Evolutionary conservation across 371 early-diverging fungal species (phyloP), one percentile per base, ranked within the genome.

Genomic region (Aphelidium insulamus): DNA sequence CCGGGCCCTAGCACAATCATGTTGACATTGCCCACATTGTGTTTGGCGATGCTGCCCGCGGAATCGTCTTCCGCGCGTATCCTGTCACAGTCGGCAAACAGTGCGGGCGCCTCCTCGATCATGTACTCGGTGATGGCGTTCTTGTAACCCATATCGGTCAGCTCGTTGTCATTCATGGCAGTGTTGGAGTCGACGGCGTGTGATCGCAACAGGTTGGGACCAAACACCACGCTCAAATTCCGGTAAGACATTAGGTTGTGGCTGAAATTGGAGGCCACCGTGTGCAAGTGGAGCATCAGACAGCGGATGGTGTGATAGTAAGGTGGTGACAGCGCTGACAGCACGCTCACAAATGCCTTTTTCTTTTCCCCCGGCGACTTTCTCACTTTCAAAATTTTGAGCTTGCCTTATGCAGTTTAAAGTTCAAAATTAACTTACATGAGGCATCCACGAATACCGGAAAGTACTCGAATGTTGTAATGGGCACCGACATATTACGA

Each of bases 171-270:
- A 23, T 25, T 32, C 24, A 39, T 59, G 10, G 52, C 54, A 37
- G 70, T 61, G n/a, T n/a, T 37, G 6, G 8, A 15, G 15, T 16
- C 3, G 1, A 14, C 5, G 9, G 39, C n/a, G 12, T 23, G 33
- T n/a, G n/a, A n/a, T 2, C 75, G 64, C 50, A 90, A 54, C n/a
- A 90, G 49, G 5, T 80, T 84, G 0, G 88, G 91, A 0, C 86
- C 91, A 66, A 90, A 85, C 26, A 90, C 83, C 0, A 87, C 84
- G 4, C 82, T 78, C 19, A 90, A 41, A 32, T 87, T 90, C 41
- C 76, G 72, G 16, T 83, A 49, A 9, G 67, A 69, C 91, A 90
- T 90, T 32, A 76, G 45, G 49, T 86, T 90, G n/a, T 62, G 57
- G 28, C 48, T 42, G 14, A 54, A 54, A 19, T 53, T 40, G 18